Conservation (phyloP, 148 eudicot species). For the Vaccinium darrowii region DNA sequence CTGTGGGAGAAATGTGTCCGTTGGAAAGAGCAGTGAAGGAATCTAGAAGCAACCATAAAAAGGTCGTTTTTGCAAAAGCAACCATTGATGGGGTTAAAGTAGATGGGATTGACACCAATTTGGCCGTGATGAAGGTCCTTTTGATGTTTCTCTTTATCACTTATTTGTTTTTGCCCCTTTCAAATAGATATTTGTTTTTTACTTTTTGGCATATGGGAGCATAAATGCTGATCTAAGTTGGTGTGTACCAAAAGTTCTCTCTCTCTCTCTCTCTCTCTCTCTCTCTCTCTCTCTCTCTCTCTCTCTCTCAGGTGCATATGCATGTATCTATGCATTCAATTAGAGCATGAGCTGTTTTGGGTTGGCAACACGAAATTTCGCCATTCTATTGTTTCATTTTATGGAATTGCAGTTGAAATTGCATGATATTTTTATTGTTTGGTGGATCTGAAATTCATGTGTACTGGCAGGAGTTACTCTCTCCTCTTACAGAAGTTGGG, state of each 20-base stretch:
- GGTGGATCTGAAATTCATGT: neutral
- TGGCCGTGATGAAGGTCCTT: conserved; percentile 87
- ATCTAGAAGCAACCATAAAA: conserved; percentile 75
- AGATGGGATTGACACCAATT: conserved; percentile 87
- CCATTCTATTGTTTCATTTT: neutral
- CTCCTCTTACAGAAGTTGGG: conserved; percentile 54
- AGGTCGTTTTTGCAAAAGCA: conserved; percentile 73
- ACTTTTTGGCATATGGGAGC: neutral
- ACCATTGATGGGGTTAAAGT: conserved; percentile 92
- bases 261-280: neutral
- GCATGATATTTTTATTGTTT: neutral
- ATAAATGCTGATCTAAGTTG: neutral
- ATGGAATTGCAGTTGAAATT: neutral
- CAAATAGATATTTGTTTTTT: conserved; percentile 8
- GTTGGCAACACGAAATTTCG: conserved; percentile 12
- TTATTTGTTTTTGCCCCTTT: neutral
- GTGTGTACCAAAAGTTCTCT: neutral
- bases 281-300: too few relatives aligned
- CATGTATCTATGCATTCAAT: neutral
- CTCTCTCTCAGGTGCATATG: neutral
- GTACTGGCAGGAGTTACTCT: conserved; percentile 73
- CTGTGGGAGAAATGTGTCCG: conserved; percentile 75
- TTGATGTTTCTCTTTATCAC: neutral
- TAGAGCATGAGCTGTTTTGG: neutral
- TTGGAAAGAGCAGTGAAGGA: conserved; percentile 82